Percentiles rank a stretch among this genome's conserved stretches.
Conservation (phyloP, 2,329 filamentous ascomycete genomes). For the Cercospora citrullina region DNA sequence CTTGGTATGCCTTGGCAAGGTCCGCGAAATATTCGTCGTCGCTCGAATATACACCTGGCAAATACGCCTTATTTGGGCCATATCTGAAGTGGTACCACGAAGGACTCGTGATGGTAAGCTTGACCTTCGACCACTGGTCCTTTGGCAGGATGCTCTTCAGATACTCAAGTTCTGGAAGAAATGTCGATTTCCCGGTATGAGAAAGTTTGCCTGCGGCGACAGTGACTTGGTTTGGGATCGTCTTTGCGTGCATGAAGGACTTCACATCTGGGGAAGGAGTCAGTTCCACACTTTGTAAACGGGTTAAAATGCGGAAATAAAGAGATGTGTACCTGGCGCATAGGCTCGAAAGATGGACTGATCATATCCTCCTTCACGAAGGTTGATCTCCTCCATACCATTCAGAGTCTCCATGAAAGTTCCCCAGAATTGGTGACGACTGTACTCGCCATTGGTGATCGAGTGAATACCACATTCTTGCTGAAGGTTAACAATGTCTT, state of each 20-base stretch:
- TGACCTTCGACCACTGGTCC: constrained; percentile 64
- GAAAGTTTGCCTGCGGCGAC: constrained; percentile 60
- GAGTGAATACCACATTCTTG: constrained; percentile 37
- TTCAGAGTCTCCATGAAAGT: constrained; percentile 41
- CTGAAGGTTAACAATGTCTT: constrained; percentile 38
- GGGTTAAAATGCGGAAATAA: too few relatives aligned
- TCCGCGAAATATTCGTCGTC: constrained; percentile 52
- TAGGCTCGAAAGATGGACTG: constrained; percentile 58
- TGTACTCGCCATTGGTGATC: constrained; percentile 40
- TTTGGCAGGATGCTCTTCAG: constrained; percentile 61
- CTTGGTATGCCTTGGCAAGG: constrained; percentile 50
- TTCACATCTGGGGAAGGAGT: constrained; percentile 50
- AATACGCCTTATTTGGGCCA: constrained; percentile 53
- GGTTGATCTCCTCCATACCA: constrained; percentile 53
- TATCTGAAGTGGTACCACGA: constrained; percentile 64
- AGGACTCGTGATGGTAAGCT: constrained; percentile 38
- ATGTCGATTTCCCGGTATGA: constrained; percentile 56
- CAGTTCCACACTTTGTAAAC: background rate
- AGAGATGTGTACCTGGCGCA: constrained; percentile 53
- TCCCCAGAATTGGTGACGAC: constrained; percentile 37
- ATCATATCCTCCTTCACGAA: constrained; percentile 38
- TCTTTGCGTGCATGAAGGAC: constrained; percentile 59
- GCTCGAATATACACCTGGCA: constrained; percentile 47
- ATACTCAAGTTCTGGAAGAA: constrained; percentile 60
- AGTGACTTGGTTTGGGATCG: constrained; percentile 58